phyloP scores from a whole-genome alignment of 2,329 filamentous ascomycete genomes.

The Chlorencoelia australis region DNA sequence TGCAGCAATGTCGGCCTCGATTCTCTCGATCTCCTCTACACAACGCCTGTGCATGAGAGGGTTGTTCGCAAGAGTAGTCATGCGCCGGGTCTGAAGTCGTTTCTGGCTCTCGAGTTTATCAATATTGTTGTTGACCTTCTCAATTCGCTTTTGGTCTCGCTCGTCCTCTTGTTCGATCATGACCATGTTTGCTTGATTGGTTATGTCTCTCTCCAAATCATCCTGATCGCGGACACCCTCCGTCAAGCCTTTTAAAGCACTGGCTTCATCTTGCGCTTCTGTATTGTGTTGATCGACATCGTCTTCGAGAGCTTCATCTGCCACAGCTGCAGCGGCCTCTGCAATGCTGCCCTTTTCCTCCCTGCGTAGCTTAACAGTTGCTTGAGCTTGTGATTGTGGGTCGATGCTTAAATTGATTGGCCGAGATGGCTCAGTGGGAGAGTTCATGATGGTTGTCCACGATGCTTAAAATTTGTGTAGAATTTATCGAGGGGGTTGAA shows the following conservation, averaged over 20 bases:
- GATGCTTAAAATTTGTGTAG: no score
- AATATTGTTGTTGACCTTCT: conserved; percentile 43
- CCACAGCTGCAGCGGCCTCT: conserved; percentile 15
- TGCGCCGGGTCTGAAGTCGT: conserved; percentile 44
- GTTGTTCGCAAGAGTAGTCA: conserved; percentile 41
- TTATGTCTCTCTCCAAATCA: conserved; percentile 82
- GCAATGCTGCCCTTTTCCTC: conserved; percentile 17
- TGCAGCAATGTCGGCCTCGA: conserved; percentile 27
- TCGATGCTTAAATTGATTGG: no score
- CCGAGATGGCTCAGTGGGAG: no score
- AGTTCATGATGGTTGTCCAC: no score
- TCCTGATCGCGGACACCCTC: conserved; percentile 73
- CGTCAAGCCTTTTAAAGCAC: conserved; percentile 47
- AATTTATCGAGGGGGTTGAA: no score
- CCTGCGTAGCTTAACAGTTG: conserved; percentile 11
- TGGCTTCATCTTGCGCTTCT: conserved; percentile 22
- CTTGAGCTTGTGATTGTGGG: no score
- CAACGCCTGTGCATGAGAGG: conserved; percentile 37
- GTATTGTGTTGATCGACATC: conserved; percentile 2
- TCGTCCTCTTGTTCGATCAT: conserved; percentile 54
- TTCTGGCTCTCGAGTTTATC: conserved; percentile 57
- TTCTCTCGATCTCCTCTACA: conserved; percentile 27
- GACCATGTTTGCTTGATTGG: conserved; percentile 47
- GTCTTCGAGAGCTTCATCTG: conserved; percentile 14
- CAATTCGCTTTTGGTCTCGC: conserved; percentile 51